phyloP scores from a whole-genome alignment of 2,329 filamentous ascomycete genomes.

The Elsinoe fawcettii region DNA sequence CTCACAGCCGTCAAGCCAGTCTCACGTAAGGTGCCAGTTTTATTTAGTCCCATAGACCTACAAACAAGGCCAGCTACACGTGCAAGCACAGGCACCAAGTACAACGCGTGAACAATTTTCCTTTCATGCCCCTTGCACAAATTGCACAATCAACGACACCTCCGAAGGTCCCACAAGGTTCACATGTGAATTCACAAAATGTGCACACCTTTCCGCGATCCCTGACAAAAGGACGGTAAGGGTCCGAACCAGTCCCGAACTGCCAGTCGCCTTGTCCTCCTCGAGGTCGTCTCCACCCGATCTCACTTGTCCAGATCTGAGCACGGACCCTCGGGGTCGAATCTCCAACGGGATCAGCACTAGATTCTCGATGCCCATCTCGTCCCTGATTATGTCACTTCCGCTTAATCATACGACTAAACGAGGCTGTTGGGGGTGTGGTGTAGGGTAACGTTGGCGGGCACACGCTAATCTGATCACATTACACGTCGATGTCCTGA shows the following conservation, averaged over 20 bases:
- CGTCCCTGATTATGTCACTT: background rate
- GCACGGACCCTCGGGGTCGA: constrained; percentile 5
- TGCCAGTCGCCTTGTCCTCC: background rate
- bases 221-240: background rate
- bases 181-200: background rate
- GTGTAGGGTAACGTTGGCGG: too few relatives aligned
- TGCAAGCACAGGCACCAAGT: too few relatives aligned
- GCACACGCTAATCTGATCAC: too few relatives aligned
- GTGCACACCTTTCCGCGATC: background rate
- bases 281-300: constrained; percentile 1
- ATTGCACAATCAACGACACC: too few relatives aligned
- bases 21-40: constrained; percentile 1
- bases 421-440: too few relatives aligned
- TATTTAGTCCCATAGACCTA: background rate
- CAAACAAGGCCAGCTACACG: too few relatives aligned
- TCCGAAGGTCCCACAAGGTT: background rate
- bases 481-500: too few relatives aligned
- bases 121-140: background rate
- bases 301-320: constrained; percentile 5
- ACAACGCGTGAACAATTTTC: too few relatives aligned
- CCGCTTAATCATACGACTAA: background rate
- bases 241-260: background rate
- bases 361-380: background rate
- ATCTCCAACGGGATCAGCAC: constrained; percentile 3
- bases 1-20: background rate